Percentiles rank a stretch among this genome's conserved stretches.
Conservation (phyloP, 164 flowering plant species). For the Piper longum region DNA sequence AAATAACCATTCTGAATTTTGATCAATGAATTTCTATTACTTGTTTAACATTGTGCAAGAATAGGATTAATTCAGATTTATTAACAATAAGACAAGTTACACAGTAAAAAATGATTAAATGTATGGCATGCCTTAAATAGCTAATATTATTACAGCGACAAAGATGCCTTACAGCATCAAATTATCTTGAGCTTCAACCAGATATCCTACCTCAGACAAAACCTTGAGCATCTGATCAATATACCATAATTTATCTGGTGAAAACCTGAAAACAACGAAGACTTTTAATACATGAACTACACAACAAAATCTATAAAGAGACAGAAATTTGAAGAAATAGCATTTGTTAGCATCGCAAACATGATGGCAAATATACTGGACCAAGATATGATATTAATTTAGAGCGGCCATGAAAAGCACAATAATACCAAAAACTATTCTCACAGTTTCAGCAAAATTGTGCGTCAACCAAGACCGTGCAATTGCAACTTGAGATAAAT, state of each 20-base stretch:
- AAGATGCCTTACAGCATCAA: not conserved
- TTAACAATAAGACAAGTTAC: too few species aligned
- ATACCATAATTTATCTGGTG: conserved; percentile 88
- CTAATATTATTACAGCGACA: not conserved
- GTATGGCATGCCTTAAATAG: not conserved
- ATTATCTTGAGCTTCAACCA: not conserved
- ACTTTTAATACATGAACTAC: not conserved
- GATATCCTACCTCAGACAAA: conserved; percentile 66
- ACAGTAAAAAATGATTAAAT: too few species aligned
- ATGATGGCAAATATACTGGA: too few species aligned
- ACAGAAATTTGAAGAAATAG: not conserved
- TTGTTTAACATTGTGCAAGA: too few species aligned
- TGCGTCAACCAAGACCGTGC: too few species aligned
- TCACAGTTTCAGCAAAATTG: too few species aligned
- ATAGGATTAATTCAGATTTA: too few species aligned
- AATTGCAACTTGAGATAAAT: too few species aligned
- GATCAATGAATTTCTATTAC: too few species aligned
- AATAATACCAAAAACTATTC: too few species aligned
- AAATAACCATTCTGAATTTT: not conserved
- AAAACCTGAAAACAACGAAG: conserved; percentile 39
- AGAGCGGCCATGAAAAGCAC: too few species aligned
- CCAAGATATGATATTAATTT: too few species aligned
- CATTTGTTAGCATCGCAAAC: not conserved
- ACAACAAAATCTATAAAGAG: not conserved
- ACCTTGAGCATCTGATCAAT: conserved; percentile 97